Conservation (phyloP, 768 basidiomycete genomes). For the Hericium rajendrae region DNA sequence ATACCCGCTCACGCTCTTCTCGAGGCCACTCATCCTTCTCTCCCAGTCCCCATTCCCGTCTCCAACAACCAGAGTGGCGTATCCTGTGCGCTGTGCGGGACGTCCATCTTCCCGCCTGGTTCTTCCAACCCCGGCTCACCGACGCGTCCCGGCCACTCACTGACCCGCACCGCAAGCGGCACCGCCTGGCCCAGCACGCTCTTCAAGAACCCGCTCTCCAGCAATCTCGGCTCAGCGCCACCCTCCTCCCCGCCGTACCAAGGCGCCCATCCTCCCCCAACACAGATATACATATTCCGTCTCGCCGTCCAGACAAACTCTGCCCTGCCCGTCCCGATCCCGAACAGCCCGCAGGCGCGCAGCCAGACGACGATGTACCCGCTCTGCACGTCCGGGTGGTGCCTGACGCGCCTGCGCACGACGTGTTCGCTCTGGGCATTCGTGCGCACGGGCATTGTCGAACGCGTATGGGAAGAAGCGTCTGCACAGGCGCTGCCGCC, state of each 20-base stretch:
- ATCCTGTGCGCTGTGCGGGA: conserved; percentile 75
- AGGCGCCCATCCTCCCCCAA: conserved; percentile 17
- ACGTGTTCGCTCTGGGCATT: conserved; percentile 92
- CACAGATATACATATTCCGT: conserved; percentile 61
- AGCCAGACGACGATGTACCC: conserved; percentile 54
- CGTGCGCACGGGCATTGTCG: conserved; percentile 70
- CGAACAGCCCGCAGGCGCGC: conserved; percentile 16
- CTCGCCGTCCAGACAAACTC: conserved; percentile 28
- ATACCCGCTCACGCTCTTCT: conserved; percentile 54
- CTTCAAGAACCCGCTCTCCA: conserved; percentile 41
- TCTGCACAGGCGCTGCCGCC: conserved; percentile 25
- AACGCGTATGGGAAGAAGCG: conserved; percentile 82
- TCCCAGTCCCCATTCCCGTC: conserved; percentile 28
- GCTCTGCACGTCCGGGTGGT: conserved; percentile 80
- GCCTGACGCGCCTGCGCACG: conserved; percentile 67
- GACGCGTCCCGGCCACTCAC: conserved; percentile 22
- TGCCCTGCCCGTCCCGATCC: conserved; percentile 16
- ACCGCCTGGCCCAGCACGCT: conserved; percentile 46
- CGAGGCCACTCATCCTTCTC: conserved; percentile 34
- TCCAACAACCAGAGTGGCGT: conserved; percentile 40
- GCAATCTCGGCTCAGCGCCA: conserved; percentile 23
- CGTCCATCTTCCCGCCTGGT: conserved; percentile 34
- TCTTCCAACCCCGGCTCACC: conserved; percentile 22
- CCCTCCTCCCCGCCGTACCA: conserved; percentile 24
- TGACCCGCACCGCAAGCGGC: conserved; percentile 20